These are phyloP conservation scores for Hypoxylon sp. DNA, from an alignment of 2,329 filamentous ascomycete species.

Conservation along the genomic window DNA sequence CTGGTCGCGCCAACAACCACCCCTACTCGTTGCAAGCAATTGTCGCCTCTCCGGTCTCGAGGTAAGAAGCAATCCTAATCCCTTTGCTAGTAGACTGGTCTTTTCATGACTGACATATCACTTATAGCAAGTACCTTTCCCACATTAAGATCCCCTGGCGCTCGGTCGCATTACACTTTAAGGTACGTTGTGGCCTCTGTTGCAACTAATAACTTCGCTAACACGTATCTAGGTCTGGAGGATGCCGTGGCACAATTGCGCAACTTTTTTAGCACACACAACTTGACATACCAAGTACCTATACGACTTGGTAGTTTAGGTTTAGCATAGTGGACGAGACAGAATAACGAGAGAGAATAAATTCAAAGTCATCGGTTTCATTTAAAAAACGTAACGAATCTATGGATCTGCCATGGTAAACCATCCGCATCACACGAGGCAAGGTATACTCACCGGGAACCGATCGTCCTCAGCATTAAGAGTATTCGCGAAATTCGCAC, in stretches of 20 bases:
- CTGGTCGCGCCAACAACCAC: too few relatives aligned
- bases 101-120: background rate
- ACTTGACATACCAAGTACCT: background rate
- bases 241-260: background rate
- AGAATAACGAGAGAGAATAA: too few relatives aligned
- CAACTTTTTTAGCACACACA: background rate
- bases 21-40: too few relatives aligned
- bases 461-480: slow-evolving; percentile 22
- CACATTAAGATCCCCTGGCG: too few relatives aligned
- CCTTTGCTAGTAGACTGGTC: background rate
- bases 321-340: background rate
- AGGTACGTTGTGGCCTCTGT: background rate
- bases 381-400: slow-evolving; percentile 24
- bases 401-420: slow-evolving; percentile 36
- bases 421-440: slow-evolving; percentile 18
- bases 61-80: background rate
- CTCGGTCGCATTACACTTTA: too few relatives aligned
- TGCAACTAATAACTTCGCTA: background rate
- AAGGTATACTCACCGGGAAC: slow-evolving; percentile 51
- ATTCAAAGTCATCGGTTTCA: slow-evolving; percentile 8
- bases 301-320: background rate
- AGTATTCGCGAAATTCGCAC: slow-evolving; percentile 16
- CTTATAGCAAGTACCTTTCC: too few relatives aligned
- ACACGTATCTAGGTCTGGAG: too few relatives aligned
- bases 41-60: background rate